Evolutionary conservation across 345 rosid species (phyloP).

Genomic region (Bretschneidera sinensis): DNA sequence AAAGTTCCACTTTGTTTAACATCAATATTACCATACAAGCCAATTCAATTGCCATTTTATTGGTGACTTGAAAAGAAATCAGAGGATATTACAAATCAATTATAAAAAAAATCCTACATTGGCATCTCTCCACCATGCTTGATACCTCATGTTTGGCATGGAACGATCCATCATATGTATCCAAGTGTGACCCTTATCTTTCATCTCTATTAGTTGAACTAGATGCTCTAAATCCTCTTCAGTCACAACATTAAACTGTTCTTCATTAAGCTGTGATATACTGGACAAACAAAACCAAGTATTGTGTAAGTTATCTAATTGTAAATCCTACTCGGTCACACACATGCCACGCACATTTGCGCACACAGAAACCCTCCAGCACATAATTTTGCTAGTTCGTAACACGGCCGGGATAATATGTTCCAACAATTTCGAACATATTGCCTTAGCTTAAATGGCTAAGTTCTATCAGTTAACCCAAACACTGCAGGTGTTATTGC

Average conservation of each 20-base stretch:
- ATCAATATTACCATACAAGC: no score
- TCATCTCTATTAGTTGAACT: conserved; percentile 57
- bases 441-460: no score
- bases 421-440: no score
- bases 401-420: no score
- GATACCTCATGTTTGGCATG: conserved; percentile 53
- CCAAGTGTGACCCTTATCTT: conserved; percentile 76
- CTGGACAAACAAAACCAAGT: conserved; percentile 24
- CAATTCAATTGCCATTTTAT: no score
- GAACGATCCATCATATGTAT: conserved; percentile 70
- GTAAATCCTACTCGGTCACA: neutral
- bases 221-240: conserved; percentile 60
- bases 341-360: no score
- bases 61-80: neutral
- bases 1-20: no score
- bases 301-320: neutral
- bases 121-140: conserved; percentile 76
- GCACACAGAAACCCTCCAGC: no score
- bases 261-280: conserved; percentile 29
- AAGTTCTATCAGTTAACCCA: no score
- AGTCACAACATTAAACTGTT: conserved; percentile 38
- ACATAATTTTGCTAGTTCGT: no score
- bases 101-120: conserved; percentile 25
- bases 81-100: neutral
- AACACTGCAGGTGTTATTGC: no score